phyloP scores from a whole-genome alignment of 495 filamentous ascomycete species.

The Aspergillus taichungensis region DNA sequence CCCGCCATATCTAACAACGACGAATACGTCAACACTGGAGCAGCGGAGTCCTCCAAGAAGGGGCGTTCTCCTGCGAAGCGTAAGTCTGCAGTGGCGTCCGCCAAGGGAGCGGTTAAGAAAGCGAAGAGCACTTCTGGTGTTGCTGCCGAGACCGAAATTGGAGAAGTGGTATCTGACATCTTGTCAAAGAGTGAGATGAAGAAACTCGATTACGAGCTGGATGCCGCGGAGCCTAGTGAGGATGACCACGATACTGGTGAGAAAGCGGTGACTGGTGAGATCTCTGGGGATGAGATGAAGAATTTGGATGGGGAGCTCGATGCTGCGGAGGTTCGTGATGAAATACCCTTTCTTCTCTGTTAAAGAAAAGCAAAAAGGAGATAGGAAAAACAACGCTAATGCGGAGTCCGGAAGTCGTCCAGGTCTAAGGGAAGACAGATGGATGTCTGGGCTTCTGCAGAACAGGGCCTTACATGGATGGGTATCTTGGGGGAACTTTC shows the following conservation, averaged over 20 bases:
- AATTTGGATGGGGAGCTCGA: background rate
- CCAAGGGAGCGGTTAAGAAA: background rate
- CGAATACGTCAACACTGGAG: conserved; percentile 8
- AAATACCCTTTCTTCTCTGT: background rate
- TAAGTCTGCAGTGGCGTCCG: background rate
- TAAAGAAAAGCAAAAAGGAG: too few species aligned
- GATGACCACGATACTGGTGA: too few species aligned
- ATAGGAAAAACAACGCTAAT: too few species aligned
- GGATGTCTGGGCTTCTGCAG: too few species aligned
- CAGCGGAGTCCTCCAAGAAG: conserved; percentile 4
- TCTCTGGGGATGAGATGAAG: background rate
- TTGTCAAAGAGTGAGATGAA: background rate
- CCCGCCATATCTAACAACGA: background rate
- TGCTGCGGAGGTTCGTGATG: background rate
- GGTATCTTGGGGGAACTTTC: too few species aligned
- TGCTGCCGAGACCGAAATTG: background rate
- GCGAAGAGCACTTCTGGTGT: background rate
- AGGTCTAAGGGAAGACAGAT: too few species aligned
- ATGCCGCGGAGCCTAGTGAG: too few species aligned
- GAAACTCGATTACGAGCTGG: background rate
- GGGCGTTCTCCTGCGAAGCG: background rate
- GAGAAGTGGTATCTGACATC: background rate
- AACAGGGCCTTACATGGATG: too few species aligned
- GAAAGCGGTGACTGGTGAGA: background rate
- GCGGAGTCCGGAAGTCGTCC: too few species aligned